Conservation (phyloP, 768 basidiomycete species). For the Mycena leptocephala region DNA sequence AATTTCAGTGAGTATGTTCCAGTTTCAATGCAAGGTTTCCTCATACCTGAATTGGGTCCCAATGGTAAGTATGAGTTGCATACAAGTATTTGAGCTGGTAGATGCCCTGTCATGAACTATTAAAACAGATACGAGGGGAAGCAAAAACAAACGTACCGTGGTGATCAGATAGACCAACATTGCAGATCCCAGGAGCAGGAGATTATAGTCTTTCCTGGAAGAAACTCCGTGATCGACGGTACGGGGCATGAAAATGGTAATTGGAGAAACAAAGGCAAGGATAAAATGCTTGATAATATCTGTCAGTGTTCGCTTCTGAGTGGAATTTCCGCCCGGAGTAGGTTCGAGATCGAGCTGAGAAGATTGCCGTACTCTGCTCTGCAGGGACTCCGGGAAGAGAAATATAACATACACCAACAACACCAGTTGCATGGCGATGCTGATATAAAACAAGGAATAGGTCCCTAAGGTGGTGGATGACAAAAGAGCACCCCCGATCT, state of each 20-base stretch:
- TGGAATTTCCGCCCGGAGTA: conserved; percentile 39
- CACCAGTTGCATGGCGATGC: conserved; percentile 54
- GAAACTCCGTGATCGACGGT: conserved; percentile 54
- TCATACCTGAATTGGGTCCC: conserved; percentile 73
- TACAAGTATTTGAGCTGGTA: conserved; percentile 87
- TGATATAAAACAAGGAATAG: conserved; percentile 64
- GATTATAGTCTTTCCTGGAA: conserved; percentile 77
- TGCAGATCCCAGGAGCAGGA: conserved; percentile 77
- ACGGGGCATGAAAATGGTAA: conserved; percentile 79
- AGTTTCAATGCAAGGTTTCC: neutral
- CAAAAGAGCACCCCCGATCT: conserved; percentile 70
- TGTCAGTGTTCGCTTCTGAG: neutral
- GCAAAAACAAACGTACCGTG: conserved; percentile 59
- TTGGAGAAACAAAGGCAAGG: conserved; percentile 71
- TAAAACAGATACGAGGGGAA: conserved; percentile 10
- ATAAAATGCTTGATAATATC: conserved; percentile 48
- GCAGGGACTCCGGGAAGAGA: conserved; percentile 71
- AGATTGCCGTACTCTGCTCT: conserved; percentile 41
- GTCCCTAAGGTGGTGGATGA: conserved; percentile 71
- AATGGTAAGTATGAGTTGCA: conserved; percentile 79
- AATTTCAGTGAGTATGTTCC: neutral
- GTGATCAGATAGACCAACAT: conserved; percentile 79
- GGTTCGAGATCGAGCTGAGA: conserved; percentile 50
- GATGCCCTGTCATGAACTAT: conserved; percentile 64
- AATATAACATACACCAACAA: conserved; percentile 60